Evolutionary conservation across 495 filamentous ascomycete species (phyloP), one percentile per base, ranked within the genome.

Genomic region (Penicillium fimorum): DNA sequence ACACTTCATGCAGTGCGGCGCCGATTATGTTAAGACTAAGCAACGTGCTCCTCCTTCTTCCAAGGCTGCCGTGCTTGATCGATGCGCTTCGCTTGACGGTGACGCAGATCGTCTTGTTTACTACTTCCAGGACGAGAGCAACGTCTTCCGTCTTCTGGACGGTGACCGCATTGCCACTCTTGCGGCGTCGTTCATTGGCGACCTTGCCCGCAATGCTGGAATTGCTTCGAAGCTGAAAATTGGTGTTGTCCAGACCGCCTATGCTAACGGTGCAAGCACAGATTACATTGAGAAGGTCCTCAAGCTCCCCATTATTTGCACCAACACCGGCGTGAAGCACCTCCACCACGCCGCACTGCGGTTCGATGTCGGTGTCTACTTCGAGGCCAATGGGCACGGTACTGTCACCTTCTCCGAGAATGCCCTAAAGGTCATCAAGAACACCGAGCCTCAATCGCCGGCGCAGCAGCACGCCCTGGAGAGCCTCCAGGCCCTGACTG

Each of bases 321-420:
- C 94, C 12, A 84, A 90, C 42, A 98, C 94, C 2, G 94, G 94
- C 64, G 95, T 98, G 43, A 98, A 98, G 79, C 87, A 96, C 69
- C 87, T 98, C 40, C 94, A 98, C 74, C 95, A 97, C 67, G 94
- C 90, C 15, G 94, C 94, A 29, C 82, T 88, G 51, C 87, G 87
- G 22, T 95, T 91, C 62, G 95, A 97, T 65, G 86, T 96, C 48
- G 94, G 94, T 41, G 91, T 97, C 50, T 98, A 98, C 74, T 98
- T 98, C 65, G 94, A 98, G 74, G 94, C 94, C 47, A 98, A 98
- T 65, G 94, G 94, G 47, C 94, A 98, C 70, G 94, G 94, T 51
- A 98, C 94, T 24, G 90, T 97, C 24, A 84, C 96, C 38, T 98
- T 98, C 81, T 96, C 91, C 3, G 84, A 86, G 35, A 81, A 84